phyloP scores from a whole-genome alignment of 257 asterid species.

The Solanum bulbocastanum region DNA sequence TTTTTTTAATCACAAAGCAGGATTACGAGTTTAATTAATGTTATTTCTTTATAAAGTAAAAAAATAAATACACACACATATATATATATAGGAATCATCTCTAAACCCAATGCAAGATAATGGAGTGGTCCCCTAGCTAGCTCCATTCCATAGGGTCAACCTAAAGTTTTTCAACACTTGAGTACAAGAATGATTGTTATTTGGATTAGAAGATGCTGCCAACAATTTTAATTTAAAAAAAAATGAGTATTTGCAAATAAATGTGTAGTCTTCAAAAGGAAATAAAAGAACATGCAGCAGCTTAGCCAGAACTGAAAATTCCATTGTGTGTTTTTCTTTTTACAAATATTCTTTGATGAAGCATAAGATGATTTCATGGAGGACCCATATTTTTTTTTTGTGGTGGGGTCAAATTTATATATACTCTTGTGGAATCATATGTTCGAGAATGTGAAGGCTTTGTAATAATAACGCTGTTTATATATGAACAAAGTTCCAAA shows the following conservation, averaged over 20 bases:
- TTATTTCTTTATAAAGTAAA: not conserved
- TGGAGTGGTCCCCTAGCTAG: not conserved
- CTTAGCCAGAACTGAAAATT: not conserved
- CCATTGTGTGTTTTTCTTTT: not conserved
- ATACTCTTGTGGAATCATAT: not conserved
- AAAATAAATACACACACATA: not conserved
- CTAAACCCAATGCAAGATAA: not conserved
- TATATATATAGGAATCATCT: not conserved
- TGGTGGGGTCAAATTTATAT: not conserved
- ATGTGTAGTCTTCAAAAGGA: not conserved
- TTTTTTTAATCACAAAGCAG: not conserved
- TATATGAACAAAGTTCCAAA: not conserved
- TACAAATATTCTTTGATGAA: not conserved
- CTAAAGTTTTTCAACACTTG: constrained; percentile 1
- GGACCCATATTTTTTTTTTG: not conserved
- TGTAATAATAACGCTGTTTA: not conserved
- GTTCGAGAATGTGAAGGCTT: not conserved
- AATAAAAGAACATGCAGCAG: not conserved
- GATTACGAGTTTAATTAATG: not conserved
- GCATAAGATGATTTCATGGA: not conserved
- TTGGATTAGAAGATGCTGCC: not conserved
- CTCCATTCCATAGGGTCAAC: not conserved
- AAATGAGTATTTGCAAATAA: not conserved
- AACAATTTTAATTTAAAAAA: not conserved
- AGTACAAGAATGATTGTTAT: not conserved